Conservation (phyloP, 805 yeast species). For the Cyberlindnera sargentensis region DNA sequence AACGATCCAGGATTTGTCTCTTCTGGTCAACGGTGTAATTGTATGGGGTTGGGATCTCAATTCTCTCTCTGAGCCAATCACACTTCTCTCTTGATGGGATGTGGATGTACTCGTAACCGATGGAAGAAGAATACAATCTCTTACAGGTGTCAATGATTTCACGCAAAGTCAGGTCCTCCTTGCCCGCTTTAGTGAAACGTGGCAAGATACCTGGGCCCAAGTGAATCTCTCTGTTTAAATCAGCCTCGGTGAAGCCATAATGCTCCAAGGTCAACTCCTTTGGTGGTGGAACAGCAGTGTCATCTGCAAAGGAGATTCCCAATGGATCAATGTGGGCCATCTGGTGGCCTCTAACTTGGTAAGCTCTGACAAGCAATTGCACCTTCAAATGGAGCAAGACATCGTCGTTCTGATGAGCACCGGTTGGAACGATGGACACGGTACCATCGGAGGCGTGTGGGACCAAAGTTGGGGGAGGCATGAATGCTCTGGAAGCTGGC, state of each 20-base stretch:
- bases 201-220: slow-evolving; percentile 98
- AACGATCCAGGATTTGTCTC: slow-evolving; percentile 91
- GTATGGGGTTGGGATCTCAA: slow-evolving; percentile 87
- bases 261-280: slow-evolving; percentile 86
- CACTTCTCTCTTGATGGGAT: slow-evolving; percentile 93
- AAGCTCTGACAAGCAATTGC: slow-evolving; percentile 94
- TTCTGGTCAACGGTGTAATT: slow-evolving; percentile 82
- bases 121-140: slow-evolving; percentile 74
- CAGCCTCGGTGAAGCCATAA: slow-evolving; percentile 86
- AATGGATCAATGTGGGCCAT: slow-evolving; percentile 96
- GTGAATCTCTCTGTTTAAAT: slow-evolving; percentile 73
- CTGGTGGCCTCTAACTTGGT: slow-evolving; percentile 97
- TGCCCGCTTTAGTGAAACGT: slow-evolving; percentile 65
- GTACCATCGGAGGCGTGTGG: slow-evolving; percentile 78
- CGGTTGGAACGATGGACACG: slow-evolving; percentile 50
- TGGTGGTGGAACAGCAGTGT: slow-evolving; percentile 48
- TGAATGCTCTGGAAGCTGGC: slow-evolving; percentile 70
- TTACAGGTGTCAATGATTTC: slow-evolving; percentile 79
- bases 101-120: slow-evolving; percentile 95
- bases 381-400: slow-evolving; percentile 87
- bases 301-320: slow-evolving; percentile 79
- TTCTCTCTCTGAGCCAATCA: slow-evolving; percentile 97
- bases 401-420: slow-evolving; percentile 35
- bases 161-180: slow-evolving; percentile 57
- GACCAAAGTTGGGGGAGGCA: slow-evolving; percentile 86